Evolutionary conservation across 2,329 filamentous ascomycete species (phyloP).

Genomic region (Geosmithia putterillii): DNA sequence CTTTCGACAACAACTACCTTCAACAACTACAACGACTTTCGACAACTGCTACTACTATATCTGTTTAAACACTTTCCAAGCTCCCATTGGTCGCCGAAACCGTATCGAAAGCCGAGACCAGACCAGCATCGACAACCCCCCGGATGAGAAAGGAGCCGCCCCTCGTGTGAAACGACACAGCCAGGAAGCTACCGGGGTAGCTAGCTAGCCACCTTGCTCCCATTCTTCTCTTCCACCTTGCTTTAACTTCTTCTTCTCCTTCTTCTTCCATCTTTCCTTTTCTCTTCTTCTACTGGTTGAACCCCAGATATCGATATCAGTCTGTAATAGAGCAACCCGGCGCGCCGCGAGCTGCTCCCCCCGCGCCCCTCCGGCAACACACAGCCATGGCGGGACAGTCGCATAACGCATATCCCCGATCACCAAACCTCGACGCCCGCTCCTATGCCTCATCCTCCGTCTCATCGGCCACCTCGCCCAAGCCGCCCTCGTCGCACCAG

Average conservation of each 20-base stretch:
- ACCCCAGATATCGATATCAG: too few species aligned
- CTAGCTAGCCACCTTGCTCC: not conserved
- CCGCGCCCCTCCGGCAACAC: not conserved
- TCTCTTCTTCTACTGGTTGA: too few species aligned
- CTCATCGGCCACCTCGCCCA: slow-evolving; percentile 49
- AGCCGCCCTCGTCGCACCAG: slow-evolving; percentile 28
- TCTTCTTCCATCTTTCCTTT: too few species aligned
- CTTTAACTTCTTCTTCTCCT: too few species aligned
- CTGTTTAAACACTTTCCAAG: too few species aligned
- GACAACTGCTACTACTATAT: not conserved
- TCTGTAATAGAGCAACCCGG: too few species aligned
- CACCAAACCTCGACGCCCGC: slow-evolving; percentile 46
- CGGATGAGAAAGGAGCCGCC: too few species aligned
- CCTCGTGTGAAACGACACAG: not conserved
- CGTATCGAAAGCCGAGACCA: not conserved
- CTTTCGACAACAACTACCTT: too few species aligned
- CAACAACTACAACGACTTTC: not conserved
- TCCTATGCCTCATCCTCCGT: slow-evolving; percentile 54
- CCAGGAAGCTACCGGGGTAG: too few species aligned
- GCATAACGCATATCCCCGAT: slow-evolving; percentile 47
- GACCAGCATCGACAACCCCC: too few species aligned
- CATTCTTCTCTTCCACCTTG: not conserved
- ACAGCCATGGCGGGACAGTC: slow-evolving; percentile 35
- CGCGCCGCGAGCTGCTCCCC: too few species aligned
- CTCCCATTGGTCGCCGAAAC: not conserved